phyloP scores from a whole-genome alignment of 106 monocot genomes.

The Acorus gramineus region DNA sequence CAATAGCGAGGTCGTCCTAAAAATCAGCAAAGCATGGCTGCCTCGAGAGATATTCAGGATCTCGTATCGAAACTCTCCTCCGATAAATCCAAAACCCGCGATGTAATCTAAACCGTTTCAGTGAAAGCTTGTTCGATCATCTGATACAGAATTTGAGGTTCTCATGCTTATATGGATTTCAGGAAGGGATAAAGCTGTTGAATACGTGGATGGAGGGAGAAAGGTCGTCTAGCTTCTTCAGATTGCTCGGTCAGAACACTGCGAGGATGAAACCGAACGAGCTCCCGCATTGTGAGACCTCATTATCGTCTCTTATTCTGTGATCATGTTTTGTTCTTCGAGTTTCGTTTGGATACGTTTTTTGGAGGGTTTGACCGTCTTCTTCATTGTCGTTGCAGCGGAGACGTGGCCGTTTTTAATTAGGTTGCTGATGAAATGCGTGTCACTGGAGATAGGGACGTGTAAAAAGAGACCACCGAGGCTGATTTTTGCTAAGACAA shows the following conservation, averaged over 20 bases:
- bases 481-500: conserved; percentile 51
- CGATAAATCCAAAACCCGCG: conserved; percentile 60
- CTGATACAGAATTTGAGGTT: too few relatives aligned
- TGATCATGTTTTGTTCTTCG: background rate
- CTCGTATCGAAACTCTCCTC: conserved; percentile 77
- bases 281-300: conserved; percentile 34
- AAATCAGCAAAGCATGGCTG: conserved; percentile 35
- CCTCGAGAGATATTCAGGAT: conserved; percentile 59
- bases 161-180: background rate
- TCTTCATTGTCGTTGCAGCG: conserved; percentile 24
- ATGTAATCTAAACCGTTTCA: conserved; percentile 17
- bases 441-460: conserved; percentile 43
- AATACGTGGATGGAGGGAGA: conserved; percentile 77
- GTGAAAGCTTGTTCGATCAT: too few relatives aligned
- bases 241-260: conserved; percentile 55
- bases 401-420: conserved; percentile 83
- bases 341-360: background rate
- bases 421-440: conserved; percentile 53
- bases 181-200: conserved; percentile 76
- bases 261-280: conserved; percentile 38
- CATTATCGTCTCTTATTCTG: background rate
- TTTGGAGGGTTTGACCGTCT: background rate
- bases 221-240: conserved; percentile 51
- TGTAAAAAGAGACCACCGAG: conserved; percentile 70
- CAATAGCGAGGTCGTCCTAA: too few relatives aligned